A percentile compares a stretch with the other conserved stretches of the same genome.
phyloP scores from a whole-genome alignment of 139 green algal species.

The Zygnema cylindricum region DNA sequence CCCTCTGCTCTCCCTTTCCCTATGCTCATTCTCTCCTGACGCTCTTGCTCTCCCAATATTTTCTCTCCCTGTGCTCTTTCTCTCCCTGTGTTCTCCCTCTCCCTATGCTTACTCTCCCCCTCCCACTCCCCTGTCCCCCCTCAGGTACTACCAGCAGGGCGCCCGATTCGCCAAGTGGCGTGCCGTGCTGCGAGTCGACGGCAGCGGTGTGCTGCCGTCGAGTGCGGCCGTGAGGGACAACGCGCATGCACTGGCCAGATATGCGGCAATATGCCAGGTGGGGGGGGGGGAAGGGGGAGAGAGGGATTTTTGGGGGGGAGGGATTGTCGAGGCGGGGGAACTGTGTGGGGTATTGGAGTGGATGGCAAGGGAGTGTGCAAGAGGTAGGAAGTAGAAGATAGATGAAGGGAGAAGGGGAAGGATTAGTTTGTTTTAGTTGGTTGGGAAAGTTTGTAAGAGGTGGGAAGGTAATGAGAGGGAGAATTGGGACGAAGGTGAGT shows the following conservation, averaged over 20 bases:
- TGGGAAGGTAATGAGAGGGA: no score
- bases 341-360: no score
- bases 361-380: no score
- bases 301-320: background rate
- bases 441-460: no score
- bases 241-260: conserved; percentile 84
- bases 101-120: no score
- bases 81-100: no score
- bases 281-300: background rate
- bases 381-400: no score
- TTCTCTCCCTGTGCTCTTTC: no score
- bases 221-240: conserved; percentile 78
- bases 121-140: background rate
- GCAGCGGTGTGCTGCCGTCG: conserved; percentile 65
- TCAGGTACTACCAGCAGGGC: conserved; percentile 82
- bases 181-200: conserved; percentile 81
- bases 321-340: no score
- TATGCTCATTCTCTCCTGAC: background rate
- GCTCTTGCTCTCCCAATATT: background rate
- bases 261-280: conserved; percentile 87
- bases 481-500: no score
- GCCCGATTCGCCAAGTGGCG: conserved; percentile 97
- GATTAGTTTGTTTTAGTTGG: no score
- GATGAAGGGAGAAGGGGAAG: no score
- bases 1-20: background rate